Evolutionary conservation across 2,329 filamentous ascomycete species (phyloP).

Genomic region (Aspergillus flavus): DNA sequence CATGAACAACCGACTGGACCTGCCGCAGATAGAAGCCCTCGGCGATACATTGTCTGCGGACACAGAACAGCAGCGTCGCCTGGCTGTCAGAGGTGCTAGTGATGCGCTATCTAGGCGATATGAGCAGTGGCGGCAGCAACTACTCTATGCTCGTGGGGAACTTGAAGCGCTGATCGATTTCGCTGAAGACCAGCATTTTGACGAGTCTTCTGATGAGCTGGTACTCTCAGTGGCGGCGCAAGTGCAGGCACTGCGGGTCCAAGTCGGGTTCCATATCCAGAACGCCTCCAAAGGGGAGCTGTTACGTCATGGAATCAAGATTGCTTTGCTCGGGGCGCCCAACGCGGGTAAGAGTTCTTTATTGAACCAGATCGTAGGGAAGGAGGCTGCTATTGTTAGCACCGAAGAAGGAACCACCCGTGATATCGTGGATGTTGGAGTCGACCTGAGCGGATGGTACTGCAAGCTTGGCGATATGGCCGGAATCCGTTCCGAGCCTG

Average conservation of each 20-base stretch:
- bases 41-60: constrained; percentile 65
- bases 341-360: constrained; percentile 95
- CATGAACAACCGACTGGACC: constrained; percentile 78
- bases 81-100: constrained; percentile 78
- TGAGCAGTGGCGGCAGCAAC: constrained; percentile 74
- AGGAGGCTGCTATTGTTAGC: constrained; percentile 94
- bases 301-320: constrained; percentile 78
- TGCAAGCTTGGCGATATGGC: constrained; percentile 96
- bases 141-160: constrained; percentile 83
- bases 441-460: constrained; percentile 87
- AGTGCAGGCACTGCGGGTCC: constrained; percentile 61
- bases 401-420: constrained; percentile 89
- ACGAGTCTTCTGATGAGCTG: constrained; percentile 76
- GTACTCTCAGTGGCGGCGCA: constrained; percentile 69
- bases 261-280: constrained; percentile 69
- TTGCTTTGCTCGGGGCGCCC: constrained; percentile 85
- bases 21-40: constrained; percentile 76
- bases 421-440: constrained; percentile 87
- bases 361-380: constrained; percentile 84
- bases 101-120: constrained; percentile 73
- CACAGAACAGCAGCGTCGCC: constrained; percentile 89
- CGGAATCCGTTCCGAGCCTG: constrained; percentile 65
- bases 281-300: constrained; percentile 84
- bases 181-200: constrained; percentile 95
- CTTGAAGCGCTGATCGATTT: constrained; percentile 97